Percentiles rank a stretch among this genome's conserved stretches.
phyloP scores from a whole-genome alignment of 1,284 basidiomycete species.

The Phellopilus nigrolimitatus region DNA sequence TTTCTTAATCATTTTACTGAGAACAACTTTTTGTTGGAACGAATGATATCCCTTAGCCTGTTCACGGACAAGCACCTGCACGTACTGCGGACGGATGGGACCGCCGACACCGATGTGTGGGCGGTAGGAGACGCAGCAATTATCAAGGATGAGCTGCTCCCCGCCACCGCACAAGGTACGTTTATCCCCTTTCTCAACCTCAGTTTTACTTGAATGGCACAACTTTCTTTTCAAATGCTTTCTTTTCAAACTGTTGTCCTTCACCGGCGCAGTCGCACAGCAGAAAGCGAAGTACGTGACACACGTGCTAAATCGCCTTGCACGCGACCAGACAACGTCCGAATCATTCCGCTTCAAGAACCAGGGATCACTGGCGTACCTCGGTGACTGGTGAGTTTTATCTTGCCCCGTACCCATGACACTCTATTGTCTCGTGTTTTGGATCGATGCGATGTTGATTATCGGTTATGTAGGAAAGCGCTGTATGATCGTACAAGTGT shows the following conservation, averaged over 20 bases:
- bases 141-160: constrained; percentile 58
- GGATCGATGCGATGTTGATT: background rate
- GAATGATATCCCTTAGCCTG: constrained; percentile 37
- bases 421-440: constrained; percentile 5
- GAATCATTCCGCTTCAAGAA: constrained; percentile 67
- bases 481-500: constrained; percentile 62
- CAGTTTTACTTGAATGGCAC: constrained; percentile 8
- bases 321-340: constrained; percentile 36
- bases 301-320: constrained; percentile 62
- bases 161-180: constrained; percentile 78
- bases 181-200: constrained; percentile 18
- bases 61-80: constrained; percentile 61
- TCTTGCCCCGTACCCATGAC: no score
- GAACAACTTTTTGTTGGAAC: background rate
- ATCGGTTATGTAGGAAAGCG: constrained; percentile 52
- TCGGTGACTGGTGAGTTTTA: constrained; percentile 68
- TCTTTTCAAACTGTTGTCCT: constrained; percentile 19
- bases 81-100: constrained; percentile 47
- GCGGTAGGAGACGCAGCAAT: constrained; percentile 79
- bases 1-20: background rate
- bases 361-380: constrained; percentile 73
- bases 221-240: constrained; percentile 10
- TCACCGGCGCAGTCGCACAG: constrained; percentile 82
- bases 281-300: constrained; percentile 75
- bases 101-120: constrained; percentile 69